Evolutionary conservation across 2,329 filamentous ascomycete species (phyloP).

Genomic region (Podosphaera fusca): DNA sequence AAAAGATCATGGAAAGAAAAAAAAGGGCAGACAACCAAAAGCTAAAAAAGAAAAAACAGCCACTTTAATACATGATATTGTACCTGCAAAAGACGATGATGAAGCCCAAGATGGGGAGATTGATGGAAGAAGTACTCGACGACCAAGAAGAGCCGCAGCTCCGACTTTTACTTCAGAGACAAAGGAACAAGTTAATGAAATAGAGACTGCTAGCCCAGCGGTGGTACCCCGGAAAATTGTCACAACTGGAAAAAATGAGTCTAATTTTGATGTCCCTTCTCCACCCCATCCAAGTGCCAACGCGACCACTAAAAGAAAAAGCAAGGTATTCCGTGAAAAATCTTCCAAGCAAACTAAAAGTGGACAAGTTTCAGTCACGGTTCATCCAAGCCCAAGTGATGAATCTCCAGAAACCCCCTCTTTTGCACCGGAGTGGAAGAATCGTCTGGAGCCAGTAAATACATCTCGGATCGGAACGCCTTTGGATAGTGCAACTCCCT

Average conservation of each 20-base stretch:
- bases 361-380: conserved; percentile 14
- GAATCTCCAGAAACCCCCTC: conserved; percentile 10
- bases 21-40: conserved; percentile 22
- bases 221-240: conserved; percentile 30
- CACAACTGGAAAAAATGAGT: conserved; percentile 21
- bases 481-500: conserved; percentile 3
- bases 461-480: conserved; percentile 2
- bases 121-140: conserved; percentile 34
- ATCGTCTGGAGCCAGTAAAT: conserved; percentile 5
- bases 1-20: conserved; percentile 32
- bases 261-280: conserved; percentile 14
- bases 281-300: neutral
- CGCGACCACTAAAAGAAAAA: conserved; percentile 14
- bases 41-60: conserved; percentile 33
- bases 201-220: conserved; percentile 33
- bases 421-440: conserved; percentile 8
- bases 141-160: conserved; percentile 37
- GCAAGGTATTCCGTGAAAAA: conserved; percentile 14
- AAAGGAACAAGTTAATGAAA: conserved; percentile 33
- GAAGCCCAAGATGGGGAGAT: conserved; percentile 14
- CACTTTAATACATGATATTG: conserved; percentile 42
- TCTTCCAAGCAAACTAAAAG: conserved; percentile 13
- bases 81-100: conserved; percentile 22
- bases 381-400: conserved; percentile 7
- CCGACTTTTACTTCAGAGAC: conserved; percentile 48